phyloP scores from a whole-genome alignment of 441 rosid genomes.

The Gossypium schwendimanii region DNA sequence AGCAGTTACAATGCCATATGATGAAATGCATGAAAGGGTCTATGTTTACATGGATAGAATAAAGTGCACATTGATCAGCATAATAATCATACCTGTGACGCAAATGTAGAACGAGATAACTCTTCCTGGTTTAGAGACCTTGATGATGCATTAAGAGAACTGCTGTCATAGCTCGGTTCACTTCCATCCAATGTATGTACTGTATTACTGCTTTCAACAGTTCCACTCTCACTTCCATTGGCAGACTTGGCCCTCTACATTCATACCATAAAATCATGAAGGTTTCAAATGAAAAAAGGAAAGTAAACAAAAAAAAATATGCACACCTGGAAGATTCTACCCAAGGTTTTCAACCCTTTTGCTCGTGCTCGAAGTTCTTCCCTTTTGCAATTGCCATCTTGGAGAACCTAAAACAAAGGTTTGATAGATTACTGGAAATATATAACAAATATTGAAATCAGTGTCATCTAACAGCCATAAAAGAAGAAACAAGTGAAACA shows the following conservation, averaged over 20 bases:
- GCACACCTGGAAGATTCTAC: conserved; percentile 90
- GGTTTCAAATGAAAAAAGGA: not conserved
- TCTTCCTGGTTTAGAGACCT: conserved; percentile 36
- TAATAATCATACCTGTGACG: conserved; percentile 45
- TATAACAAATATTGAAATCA: not conserved
- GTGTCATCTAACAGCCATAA: not conserved
- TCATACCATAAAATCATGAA: conserved; percentile 3
- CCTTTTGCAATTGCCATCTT: conserved; percentile 68
- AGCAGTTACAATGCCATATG: not conserved
- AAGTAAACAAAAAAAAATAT: not conserved
- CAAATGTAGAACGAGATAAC: conserved; percentile 34
- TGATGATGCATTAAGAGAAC: conserved; percentile 34
- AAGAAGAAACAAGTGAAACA: conserved; percentile 13
- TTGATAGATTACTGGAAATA: conserved; percentile 23
- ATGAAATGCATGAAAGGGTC: not conserved
- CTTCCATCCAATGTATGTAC: conserved; percentile 49
- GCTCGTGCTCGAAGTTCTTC: conserved; percentile 91
- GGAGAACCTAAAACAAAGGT: conserved; percentile 68
- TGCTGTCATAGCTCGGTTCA: conserved; percentile 26
- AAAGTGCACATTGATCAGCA: conserved; percentile 4
- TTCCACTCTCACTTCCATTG: conserved; percentile 51
- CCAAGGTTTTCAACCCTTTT: conserved; percentile 83
- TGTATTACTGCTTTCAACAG: conserved; percentile 23
- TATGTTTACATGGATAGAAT: not conserved
- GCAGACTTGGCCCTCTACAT: conserved; percentile 52